Evolutionary conservation across 2,329 filamentous ascomycete genomes (phyloP), one percentile per base, ranked within the genome.

Genomic region (Botrytis fragariae): DNA sequence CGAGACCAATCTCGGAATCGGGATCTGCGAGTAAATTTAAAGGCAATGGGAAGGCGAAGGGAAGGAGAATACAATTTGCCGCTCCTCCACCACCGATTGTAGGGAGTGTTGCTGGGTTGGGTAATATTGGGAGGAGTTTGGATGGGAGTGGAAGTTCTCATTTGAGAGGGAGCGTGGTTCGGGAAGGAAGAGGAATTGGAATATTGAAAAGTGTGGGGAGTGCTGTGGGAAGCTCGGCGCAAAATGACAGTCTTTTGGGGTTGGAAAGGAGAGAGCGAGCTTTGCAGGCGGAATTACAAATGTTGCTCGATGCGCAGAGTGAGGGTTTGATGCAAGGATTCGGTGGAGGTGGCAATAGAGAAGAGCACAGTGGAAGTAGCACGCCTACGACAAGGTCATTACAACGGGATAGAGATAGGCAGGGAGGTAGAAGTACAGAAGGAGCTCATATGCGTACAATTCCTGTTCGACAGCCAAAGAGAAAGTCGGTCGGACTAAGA

Each of bases 391-490:
- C 72, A 60, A 73, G 72, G 25, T 73, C 79, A 71, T 71, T 74
- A 16, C 75, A 51, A 57, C 61, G 73, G 8, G 68, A 72, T 32
- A 74, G 72, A 61, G 37, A 76, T 73, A 79, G n/a, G 60, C 7
- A 76, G 61, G 32, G 59, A 73, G 42, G 51, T 74, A 45, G 69
- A 25, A 63, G 51, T 42, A 72, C 80, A 68, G 78, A 81, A 12
- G 78, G 65, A n/a, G 25, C 65, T 14, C 35, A 68, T 25, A 42
- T 68, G 48, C 65, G 77, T n/a, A 83, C 91, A 63, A 84, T 90
- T n/a, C 90, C 89, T 1, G 87, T 90, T 54, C 86, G 86, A 42
- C 89, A 91, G 75, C 89, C 89, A 0, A 84, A 83, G 44, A 82
- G 82, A 61, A 85, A 76, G 72, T 87, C 86, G 51, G 80, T 88